Evolutionary conservation across 2,329 filamentous ascomycete species (phyloP), one percentile per base, ranked within the genome.

Genomic region (Mariannaea elegans): DNA sequence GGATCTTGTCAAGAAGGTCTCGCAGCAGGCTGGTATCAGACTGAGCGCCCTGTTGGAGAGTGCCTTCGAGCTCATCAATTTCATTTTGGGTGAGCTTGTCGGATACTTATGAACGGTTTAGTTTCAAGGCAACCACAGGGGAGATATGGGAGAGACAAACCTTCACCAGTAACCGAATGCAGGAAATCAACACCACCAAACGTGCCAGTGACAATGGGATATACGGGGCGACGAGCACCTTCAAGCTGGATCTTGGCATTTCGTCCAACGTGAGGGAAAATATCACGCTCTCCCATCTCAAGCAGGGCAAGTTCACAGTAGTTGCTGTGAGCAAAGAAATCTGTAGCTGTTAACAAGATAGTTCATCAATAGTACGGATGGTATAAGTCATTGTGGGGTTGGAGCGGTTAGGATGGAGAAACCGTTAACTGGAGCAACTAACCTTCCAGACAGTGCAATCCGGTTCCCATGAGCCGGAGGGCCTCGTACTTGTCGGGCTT

Each of bases 101-200:
- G 36, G 90, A 91, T 50, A 97, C 87, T 86, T 54, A 1, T 34
- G n/a, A 1, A 14, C 21, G 13, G 31, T 19, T 75, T 51, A 70
- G 68, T 44, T n/a, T n/a, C 6, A 29, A 16, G 4, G 23, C 8
- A 7, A 19, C 18, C 7, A 8, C 19, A 21, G 12, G 3, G 9
- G 16, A 8, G n/a, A 44, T 12, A 23, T 10, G 3, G 6, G 34
- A 8, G 19, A 29, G 13, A 66, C 76, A n/a, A 64, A 84, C 83
- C 80, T 79, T 89, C 87, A 59, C 87, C 86, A 44, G 86, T 91
- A 27, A 97, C 93, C 1, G 91, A 95, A 79, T 97, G 93, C 61
- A 97, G 81, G 78, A 97, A 97, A 72, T 97, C 94, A 13, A 97
- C 94, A 64, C 94, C 94, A 62, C 94, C 94, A 76, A 97, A 97